phyloP scores from a whole-genome alignment of 1,284 basidiomycete genomes.

The Cerrena zonata region DNA sequence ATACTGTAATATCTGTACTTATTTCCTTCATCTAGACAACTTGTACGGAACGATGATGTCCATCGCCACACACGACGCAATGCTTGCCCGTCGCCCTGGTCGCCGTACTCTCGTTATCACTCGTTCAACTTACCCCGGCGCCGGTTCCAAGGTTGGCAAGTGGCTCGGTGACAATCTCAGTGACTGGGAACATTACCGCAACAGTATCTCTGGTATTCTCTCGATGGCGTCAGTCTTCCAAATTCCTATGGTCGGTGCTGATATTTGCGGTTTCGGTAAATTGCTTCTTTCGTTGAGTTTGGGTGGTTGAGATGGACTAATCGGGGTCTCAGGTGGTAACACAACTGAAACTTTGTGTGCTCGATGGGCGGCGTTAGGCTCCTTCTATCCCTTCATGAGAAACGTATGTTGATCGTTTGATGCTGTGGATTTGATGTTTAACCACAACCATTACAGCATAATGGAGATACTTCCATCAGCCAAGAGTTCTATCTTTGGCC shows the following conservation, averaged over 20 bases:
- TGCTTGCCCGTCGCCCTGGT: conserved; percentile 56
- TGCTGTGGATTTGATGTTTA: neutral
- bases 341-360: conserved; percentile 62
- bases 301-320: neutral
- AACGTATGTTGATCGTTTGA: conserved; percentile 38
- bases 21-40: too few relatives aligned
- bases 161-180: conserved; percentile 67
- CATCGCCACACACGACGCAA: conserved; percentile 51
- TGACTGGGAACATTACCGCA: conserved; percentile 50
- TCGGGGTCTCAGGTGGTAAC: conserved; percentile 44
- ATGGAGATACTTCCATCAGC: conserved; percentile 43
- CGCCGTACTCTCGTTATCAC: conserved; percentile 62
- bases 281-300: neutral
- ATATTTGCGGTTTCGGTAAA: conserved; percentile 63
- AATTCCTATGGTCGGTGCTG: conserved; percentile 64
- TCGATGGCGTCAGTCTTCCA: conserved; percentile 60
- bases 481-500: conserved; percentile 72
- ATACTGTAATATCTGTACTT: too few relatives aligned
- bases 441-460: conserved; percentile 39
- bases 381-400: conserved; percentile 69
- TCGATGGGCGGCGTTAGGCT: conserved; percentile 64
- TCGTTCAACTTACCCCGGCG: conserved; percentile 67
- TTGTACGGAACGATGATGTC: conserved; percentile 72
- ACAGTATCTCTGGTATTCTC: conserved; percentile 59
- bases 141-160: conserved; percentile 59